Percentiles rank a stretch among this genome's conserved stretches.
These are phyloP conservation scores for Fusarium pilosicola DNA, from an alignment of 2,329 filamentous ascomycete genomes.

Conservation along the genomic window DNA sequence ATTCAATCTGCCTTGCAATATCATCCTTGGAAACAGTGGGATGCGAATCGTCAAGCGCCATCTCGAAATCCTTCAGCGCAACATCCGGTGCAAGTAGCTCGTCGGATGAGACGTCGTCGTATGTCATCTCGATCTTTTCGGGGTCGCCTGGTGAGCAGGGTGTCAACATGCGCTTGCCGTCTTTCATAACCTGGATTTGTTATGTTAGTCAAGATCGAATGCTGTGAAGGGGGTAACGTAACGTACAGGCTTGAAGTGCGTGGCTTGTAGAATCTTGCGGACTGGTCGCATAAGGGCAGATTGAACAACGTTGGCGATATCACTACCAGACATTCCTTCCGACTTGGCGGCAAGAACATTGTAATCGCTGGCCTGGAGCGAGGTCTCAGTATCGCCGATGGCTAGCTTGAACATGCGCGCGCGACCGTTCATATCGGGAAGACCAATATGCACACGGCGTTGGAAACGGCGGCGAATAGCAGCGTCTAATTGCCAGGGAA, in stretches of 20 bases:
- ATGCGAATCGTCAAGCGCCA: conserved; percentile 86
- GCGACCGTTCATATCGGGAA: conserved; percentile 87
- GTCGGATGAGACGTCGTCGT: conserved; percentile 87
- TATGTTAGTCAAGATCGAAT: conserved; percentile 1
- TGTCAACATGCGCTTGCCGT: conserved; percentile 75
- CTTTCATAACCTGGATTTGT: conserved; percentile 70
- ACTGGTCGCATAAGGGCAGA: conserved; percentile 98
- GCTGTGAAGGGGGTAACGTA: conserved; percentile 23
- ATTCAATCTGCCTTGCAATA: conserved; percentile 84
- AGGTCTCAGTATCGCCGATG: conserved; percentile 91
- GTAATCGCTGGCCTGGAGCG: conserved; percentile 81
- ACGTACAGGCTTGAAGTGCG: conserved; percentile 92
- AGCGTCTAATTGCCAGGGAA: conserved; percentile 97
- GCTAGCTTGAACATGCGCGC: conserved; percentile 96
- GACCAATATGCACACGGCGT: conserved; percentile 91
- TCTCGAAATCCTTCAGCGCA: conserved; percentile 89
- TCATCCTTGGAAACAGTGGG: conserved; percentile 93
- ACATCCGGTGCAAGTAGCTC: conserved; percentile 87
- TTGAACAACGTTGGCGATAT: conserved; percentile 96
- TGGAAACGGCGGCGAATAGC: conserved; percentile 97
- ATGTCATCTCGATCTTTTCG: conserved; percentile 91
- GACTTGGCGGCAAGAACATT: conserved; percentile 81
- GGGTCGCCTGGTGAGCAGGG: conserved; percentile 93
- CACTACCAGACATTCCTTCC: conserved; percentile 94
- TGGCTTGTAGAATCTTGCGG: conserved; percentile 94